Base-by-base conservation (phyloP, 352 stramenopile species). In the Blastocystis sp. region DNA sequence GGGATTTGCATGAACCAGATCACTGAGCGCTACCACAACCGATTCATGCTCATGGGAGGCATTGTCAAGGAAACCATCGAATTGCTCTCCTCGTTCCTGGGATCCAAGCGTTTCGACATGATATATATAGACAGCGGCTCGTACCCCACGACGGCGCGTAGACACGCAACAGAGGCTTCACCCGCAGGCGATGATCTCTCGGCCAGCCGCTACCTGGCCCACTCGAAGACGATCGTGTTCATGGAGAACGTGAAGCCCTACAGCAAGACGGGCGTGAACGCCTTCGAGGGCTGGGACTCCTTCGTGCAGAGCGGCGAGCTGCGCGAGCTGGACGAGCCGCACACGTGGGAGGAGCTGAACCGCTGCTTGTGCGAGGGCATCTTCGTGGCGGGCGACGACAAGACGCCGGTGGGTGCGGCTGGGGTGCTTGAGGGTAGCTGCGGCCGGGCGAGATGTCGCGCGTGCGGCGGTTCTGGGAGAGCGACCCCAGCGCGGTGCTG, bases 211-310 rank as follows among this genome's bases (percentile, higher is more conserved):
- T 76, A 65, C 41, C 67, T 88, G 10, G 64, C 64, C 28, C 78
- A 88, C 52, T 74, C 78, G 2, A 79, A 88, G 45, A 62, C 78
- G 45, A 45, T 88, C 23, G 67, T 88, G 9, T 88, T 88, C 48
- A 88, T 88, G 78, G 78, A 88, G 45, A 88, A 88, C 59, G 43
- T 88, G 4, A 69, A 71, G 41, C 78, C 78, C 23, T 88, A 88
- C 43, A 79, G 64, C 56, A 60, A 71, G 4, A 88, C 78, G 41
- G 78, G 78, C n/a, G 28, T 71, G 1, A 43, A 78, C 41, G 67
- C 62, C 21, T 88, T 88, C 65, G 34, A 79, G 1, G 78, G 43
- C 5, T 88, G 78, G 78, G 62, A 88, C 60, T 65, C 40, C 14
- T 66, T 77, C 19, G 78, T 88, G 19, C 45, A 64, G 38, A 41